These are phyloP conservation scores for Pilaira anomala DNA, from an alignment of 192 early-diverging fungal species.

Conservation along the genomic window DNA sequence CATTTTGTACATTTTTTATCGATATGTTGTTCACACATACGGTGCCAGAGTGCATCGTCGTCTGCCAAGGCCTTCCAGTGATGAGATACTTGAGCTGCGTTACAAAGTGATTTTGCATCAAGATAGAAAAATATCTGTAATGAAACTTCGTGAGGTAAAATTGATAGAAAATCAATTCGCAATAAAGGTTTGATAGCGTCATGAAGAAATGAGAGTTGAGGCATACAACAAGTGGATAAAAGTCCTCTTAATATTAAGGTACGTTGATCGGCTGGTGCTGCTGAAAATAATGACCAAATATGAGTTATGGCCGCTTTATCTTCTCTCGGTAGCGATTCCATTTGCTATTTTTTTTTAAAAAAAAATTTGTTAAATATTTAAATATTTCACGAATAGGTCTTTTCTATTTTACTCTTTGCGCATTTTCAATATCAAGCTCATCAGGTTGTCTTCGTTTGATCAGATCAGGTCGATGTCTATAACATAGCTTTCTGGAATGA, in stretches of 20 bases:
- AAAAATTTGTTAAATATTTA: not conserved
- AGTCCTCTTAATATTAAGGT: constrained; percentile 71
- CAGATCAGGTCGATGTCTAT: constrained; percentile 59
- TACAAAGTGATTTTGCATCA: constrained; percentile 88
- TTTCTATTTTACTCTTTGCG: constrained; percentile 44
- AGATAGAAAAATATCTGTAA: constrained; percentile 86
- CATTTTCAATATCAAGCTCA: constrained; percentile 42
- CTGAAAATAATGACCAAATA: constrained; percentile 69
- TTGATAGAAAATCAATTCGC: constrained; percentile 80
- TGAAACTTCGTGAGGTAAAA: constrained; percentile 75
- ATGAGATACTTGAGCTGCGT: constrained; percentile 82
- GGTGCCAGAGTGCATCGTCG: constrained; percentile 94
- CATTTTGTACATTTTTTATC: constrained; percentile 94
- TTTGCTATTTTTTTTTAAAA: constrained; percentile 38
- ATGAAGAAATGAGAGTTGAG: constrained; percentile 83
- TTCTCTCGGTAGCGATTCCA: constrained; percentile 51
- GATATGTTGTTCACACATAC: constrained; percentile 98
- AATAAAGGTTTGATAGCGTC: constrained; percentile 66
- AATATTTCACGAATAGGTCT: not conserved
- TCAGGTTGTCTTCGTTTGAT: constrained; percentile 47
- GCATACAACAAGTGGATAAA: constrained; percentile 77
- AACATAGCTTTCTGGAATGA: constrained; percentile 39
- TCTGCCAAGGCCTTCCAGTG: constrained; percentile 81
- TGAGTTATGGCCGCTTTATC: constrained; percentile 63
- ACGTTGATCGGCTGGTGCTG: constrained; percentile 62